Evolutionary conservation across 805 yeast genomes (phyloP).

Genomic region (Zygosaccharomyces pseudorouxii): DNA sequence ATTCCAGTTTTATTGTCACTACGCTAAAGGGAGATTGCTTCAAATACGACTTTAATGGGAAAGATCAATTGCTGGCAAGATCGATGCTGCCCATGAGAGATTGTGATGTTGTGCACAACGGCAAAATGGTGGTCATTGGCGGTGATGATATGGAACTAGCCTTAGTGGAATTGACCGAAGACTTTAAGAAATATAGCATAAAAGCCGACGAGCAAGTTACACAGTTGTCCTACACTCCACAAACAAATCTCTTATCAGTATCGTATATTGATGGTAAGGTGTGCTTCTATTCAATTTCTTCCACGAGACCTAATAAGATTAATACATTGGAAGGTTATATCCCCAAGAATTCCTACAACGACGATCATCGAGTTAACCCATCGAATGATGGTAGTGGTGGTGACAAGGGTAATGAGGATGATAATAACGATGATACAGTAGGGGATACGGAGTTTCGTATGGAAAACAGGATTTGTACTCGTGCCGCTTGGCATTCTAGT

Average conservation of each 20-base stretch:
- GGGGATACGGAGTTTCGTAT: slow-evolving; percentile 32
- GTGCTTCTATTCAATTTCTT: slow-evolving; percentile 46
- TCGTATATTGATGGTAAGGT: slow-evolving; percentile 58
- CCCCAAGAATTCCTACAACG: slow-evolving; percentile 29
- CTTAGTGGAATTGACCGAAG: slow-evolving; percentile 41
- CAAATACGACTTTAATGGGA: slow-evolving; percentile 20
- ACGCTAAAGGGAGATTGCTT: slow-evolving; percentile 28
- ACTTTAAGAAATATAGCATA: slow-evolving; percentile 28
- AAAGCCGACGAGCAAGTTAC: slow-evolving; percentile 51
- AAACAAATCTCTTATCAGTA: slow-evolving; percentile 53
- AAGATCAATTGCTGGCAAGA: slow-evolving; percentile 40
- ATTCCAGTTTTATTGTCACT: slow-evolving; percentile 21
- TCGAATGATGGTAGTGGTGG: slow-evolving; percentile 17
- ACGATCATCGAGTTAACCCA: slow-evolving; percentile 26
- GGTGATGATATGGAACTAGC: slow-evolving; percentile 62
- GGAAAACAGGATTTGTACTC: slow-evolving; percentile 46
- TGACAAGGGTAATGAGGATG: slow-evolving; percentile 41
- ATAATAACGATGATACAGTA: slow-evolving; percentile 33
- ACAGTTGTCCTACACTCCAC: slow-evolving; percentile 51
- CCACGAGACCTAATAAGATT: slow-evolving; percentile 50
- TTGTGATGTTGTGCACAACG: slow-evolving; percentile 55
- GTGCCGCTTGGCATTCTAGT: slow-evolving; percentile 63
- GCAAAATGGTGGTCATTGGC: slow-evolving; percentile 53
- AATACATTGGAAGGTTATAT: slow-evolving; percentile 42
- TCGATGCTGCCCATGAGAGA: slow-evolving; percentile 39